Evolutionary conservation across 23 red algal genomes (phyloP).

Genomic region (Cyanidiococcus yangmingshanensis): DNA sequence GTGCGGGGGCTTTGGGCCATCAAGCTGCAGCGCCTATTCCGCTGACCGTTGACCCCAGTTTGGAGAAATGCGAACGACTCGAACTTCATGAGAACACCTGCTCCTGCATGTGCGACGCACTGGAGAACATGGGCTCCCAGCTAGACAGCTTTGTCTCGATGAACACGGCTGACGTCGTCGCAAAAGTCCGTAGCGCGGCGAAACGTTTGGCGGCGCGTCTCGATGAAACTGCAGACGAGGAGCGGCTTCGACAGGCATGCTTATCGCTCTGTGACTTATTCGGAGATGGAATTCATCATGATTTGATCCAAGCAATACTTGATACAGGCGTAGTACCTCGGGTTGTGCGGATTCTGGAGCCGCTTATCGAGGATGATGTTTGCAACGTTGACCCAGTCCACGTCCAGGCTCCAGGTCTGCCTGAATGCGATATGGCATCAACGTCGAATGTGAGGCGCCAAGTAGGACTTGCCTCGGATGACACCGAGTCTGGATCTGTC

Average conservation of each 20-base stretch:
- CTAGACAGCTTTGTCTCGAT: slow-evolving; percentile 3
- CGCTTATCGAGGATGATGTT: slow-evolving; percentile 17
- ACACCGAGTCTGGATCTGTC: neutral
- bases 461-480: neutral
- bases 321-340: slow-evolving; percentile 82
- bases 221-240: slow-evolving; percentile 59
- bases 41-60: neutral
- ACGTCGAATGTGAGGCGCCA: neutral
- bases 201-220: slow-evolving; percentile 35
- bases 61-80: neutral
- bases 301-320: slow-evolving; percentile 86
- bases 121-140: neutral
- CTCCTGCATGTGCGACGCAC: neutral
- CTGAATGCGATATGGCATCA: neutral
- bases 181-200: slow-evolving; percentile 59
- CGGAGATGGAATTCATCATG: slow-evolving; percentile 96
- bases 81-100: neutral
- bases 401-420: neutral
- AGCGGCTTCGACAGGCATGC: slow-evolving; percentile 64
- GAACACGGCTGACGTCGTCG: neutral
- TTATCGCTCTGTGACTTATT: slow-evolving; percentile 83
- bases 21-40: too few relatives aligned
- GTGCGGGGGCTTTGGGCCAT: too few relatives aligned
- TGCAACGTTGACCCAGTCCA: neutral
- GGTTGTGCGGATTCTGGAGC: slow-evolving; percentile 50